Evolutionary conservation across 176 grass and related monocot species (phyloP).

Genomic region (Miscanthus lutarioriparius): DNA sequence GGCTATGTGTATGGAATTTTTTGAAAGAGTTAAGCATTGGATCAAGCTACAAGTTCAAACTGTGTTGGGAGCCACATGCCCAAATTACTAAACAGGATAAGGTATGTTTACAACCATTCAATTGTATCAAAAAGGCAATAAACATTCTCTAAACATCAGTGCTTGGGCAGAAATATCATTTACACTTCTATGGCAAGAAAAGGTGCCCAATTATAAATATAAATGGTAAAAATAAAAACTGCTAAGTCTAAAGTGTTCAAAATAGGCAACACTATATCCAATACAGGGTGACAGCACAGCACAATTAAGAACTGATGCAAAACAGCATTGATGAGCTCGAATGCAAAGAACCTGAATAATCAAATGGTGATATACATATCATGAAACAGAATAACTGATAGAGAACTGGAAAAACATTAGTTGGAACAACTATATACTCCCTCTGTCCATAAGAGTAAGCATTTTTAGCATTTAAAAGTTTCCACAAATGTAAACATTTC

Average conservation of each 20-base stretch:
- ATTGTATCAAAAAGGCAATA: background rate
- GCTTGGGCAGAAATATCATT: background rate
- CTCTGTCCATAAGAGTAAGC: too few species aligned
- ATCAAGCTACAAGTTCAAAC: background rate
- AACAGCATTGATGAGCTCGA: background rate
- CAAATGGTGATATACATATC: background rate
- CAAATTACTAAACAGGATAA: background rate
- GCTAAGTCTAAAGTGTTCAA: background rate
- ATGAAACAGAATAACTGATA: background rate
- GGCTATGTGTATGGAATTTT: background rate
- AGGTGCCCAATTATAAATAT: too few species aligned
- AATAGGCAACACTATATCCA: background rate
- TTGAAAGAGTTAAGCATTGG: background rate
- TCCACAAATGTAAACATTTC: too few species aligned
- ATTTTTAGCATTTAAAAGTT: too few species aligned
- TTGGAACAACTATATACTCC: background rate
- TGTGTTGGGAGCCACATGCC: background rate
- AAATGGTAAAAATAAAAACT: background rate
- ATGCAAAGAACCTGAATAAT: background rate
- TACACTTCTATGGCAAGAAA: background rate
- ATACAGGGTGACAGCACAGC: too few species aligned
- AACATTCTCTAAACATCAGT: background rate
- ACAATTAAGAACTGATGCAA: background rate
- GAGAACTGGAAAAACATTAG: background rate
- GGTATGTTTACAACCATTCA: background rate